Evolutionary conservation across 345 rosid species (phyloP).

Genomic region (Eucalyptus pauciflora): DNA sequence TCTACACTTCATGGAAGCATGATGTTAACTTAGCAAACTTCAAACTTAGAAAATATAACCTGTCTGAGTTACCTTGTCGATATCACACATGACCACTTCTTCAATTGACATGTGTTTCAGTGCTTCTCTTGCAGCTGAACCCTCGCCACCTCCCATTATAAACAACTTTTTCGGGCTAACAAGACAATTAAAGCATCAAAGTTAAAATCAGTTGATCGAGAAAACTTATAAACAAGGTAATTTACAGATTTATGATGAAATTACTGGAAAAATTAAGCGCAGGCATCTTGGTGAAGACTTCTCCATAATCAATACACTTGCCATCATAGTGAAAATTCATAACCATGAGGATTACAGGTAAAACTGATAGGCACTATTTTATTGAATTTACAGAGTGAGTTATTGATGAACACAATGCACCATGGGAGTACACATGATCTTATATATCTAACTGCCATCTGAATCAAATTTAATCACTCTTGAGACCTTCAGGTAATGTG

Average conservation of each 20-base stretch:
- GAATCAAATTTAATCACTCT: not conserved
- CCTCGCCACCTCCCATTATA: conserved; percentile 99
- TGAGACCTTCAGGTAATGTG: not conserved
- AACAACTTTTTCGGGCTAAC: conserved; percentile 64
- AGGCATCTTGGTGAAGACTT: not conserved
- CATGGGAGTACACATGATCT: not conserved
- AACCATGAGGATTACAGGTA: not conserved
- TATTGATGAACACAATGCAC: not conserved
- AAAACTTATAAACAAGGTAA: not conserved
- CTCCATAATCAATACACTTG: not conserved
- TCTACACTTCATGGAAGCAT: not conserved
- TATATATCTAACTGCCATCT: not conserved
- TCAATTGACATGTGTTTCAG: conserved; percentile 61
- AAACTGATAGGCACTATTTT: not conserved
- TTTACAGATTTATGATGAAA: not conserved
- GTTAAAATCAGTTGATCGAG: not conserved
- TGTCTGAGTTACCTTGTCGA: conserved; percentile 48
- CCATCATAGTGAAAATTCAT: not conserved
- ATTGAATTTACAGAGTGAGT: not conserved
- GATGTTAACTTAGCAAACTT: not conserved
- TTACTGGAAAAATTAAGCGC: not conserved
- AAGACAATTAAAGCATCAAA: not conserved
- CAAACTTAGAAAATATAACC: not conserved
- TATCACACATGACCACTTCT: conserved; percentile 93
- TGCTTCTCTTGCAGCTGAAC: conserved; percentile 97